Conservation (phyloP, 2,329 filamentous ascomycete genomes). For the Colletotrichum liriopes region DNA sequence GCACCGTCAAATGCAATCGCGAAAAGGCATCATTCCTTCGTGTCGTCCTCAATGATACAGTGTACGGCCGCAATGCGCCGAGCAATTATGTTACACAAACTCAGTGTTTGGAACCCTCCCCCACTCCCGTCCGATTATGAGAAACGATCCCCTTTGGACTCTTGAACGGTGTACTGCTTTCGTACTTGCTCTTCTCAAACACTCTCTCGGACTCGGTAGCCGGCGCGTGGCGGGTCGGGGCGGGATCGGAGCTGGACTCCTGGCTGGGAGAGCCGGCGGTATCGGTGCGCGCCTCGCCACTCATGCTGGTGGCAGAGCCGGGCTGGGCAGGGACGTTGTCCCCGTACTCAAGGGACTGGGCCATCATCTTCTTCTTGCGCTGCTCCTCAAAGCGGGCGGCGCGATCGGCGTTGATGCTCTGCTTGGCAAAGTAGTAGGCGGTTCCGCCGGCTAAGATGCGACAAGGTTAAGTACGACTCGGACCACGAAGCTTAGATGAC, state of each 20-base stretch:
- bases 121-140: slow-evolving; percentile 57
- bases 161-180: slow-evolving; percentile 81
- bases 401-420: slow-evolving; percentile 92
- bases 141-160: slow-evolving; percentile 89
- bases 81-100: slow-evolving; percentile 37
- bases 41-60: slow-evolving; percentile 39
- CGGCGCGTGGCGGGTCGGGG: slow-evolving; percentile 86
- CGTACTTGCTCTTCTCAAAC: slow-evolving; percentile 90
- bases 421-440: slow-evolving; percentile 97
- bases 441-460: slow-evolving; percentile 80
- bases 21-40: slow-evolving; percentile 23
- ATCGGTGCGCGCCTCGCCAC: slow-evolving; percentile 71
- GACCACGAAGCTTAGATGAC: slow-evolving; percentile 8
- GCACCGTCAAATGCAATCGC: background rate
- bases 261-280: slow-evolving; percentile 75
- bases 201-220: slow-evolving; percentile 78
- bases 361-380: slow-evolving; percentile 74
- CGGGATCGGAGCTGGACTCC: slow-evolving; percentile 84
- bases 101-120: background rate
- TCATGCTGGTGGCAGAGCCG: slow-evolving; percentile 55
- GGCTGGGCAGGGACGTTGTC: slow-evolving; percentile 55
- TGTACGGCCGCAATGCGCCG: slow-evolving; percentile 15
- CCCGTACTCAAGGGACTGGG: slow-evolving; percentile 69
- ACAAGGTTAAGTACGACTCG: slow-evolving; percentile 38
- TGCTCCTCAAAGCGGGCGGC: slow-evolving; percentile 78